Conservation (phyloP, 805 yeast genomes). For the Candida krabiensis region DNA sequence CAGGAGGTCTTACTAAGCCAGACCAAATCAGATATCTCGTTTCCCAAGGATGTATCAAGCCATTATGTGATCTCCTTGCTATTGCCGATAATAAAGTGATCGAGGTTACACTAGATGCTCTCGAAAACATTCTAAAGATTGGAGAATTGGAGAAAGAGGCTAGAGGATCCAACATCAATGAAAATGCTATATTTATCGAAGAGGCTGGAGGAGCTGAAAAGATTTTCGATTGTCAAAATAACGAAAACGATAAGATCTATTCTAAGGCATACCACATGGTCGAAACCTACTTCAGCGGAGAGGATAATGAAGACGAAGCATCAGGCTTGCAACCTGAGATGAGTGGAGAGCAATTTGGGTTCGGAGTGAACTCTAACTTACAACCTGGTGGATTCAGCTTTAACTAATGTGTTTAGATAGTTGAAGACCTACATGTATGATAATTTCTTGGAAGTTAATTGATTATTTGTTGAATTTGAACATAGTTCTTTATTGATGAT, state of each 20-base stretch:
- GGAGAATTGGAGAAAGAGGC: slow-evolving; percentile 91
- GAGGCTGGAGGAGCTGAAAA: slow-evolving; percentile 99
- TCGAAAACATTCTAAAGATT: slow-evolving; percentile 89
- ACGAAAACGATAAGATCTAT: slow-evolving; percentile 89
- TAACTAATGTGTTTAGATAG: too few relatives aligned
- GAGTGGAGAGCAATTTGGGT: slow-evolving; percentile 83
- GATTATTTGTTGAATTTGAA: too few relatives aligned
- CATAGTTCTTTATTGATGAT: too few relatives aligned
- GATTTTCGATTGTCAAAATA: slow-evolving; percentile 88
- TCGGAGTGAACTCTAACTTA: slow-evolving; percentile 64
- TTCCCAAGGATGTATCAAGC: slow-evolving; percentile 94
- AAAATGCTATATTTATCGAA: slow-evolving; percentile 88
- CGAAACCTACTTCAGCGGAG: slow-evolving; percentile 88
- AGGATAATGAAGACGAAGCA: slow-evolving; percentile 61
- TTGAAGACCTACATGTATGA: too few relatives aligned
- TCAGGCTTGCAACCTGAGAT: slow-evolving; percentile 72
- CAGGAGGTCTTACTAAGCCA: slow-evolving; percentile 90
- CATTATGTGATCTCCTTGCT: slow-evolving; percentile 86
- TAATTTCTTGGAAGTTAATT: too few relatives aligned
- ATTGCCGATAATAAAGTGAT: slow-evolving; percentile 89
- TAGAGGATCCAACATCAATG: slow-evolving; percentile 67
- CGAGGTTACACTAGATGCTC: slow-evolving; percentile 92
- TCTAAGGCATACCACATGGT: slow-evolving; percentile 87
- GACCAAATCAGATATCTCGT: slow-evolving; percentile 93
- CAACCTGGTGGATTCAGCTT: slow-evolving; percentile 52